A percentile compares a stretch with the other conserved stretches of the same genome.
phyloP scores from a whole-genome alignment of 192 early-diverging fungal species.

The Coemansia sp. region DNA sequence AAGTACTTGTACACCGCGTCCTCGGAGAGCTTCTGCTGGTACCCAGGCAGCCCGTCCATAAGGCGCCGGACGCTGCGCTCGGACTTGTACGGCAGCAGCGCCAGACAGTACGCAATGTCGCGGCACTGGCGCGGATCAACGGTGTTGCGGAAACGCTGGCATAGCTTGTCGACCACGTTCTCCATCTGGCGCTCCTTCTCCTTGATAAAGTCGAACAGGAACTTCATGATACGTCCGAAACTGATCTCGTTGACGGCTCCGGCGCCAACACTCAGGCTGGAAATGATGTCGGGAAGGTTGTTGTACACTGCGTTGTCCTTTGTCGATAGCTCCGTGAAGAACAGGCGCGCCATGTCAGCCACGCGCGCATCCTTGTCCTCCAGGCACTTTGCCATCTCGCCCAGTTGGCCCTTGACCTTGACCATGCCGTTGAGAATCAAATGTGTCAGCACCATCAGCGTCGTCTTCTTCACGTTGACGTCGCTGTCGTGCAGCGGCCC shows the following conservation, averaged over 20 bases:
- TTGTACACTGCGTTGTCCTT: conserved; percentile 99
- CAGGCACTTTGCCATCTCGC: conserved; percentile 97
- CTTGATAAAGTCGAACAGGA: conserved; percentile 92
- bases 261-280: conserved; percentile 73
- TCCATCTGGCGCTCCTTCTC: conserved; percentile 91
- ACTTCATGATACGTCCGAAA: conserved; percentile 91
- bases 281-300: conserved; percentile 98
- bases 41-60: conserved; percentile 78
- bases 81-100: conserved; percentile 81
- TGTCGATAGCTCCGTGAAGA: conserved; percentile 91
- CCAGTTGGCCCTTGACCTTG: conserved; percentile 97
- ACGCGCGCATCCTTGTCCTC: conserved; percentile 86
- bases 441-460: conserved; percentile 98
- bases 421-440: conserved; percentile 99
- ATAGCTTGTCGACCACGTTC: conserved; percentile 94
- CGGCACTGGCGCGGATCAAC: conserved; percentile 73
- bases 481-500: conserved; percentile 84
- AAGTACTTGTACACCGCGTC: conserved; percentile 80
- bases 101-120: conserved; percentile 91
- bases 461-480: conserved; percentile 85
- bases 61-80: conserved; percentile 86
- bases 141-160: conserved; percentile 86
- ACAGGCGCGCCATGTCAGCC: conserved; percentile 87
- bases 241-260: conserved; percentile 75
- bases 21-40: conserved; percentile 91